Evolutionary conservation across 495 filamentous ascomycete species (phyloP).

Genomic region (Tuber microsphaerosporum): DNA sequence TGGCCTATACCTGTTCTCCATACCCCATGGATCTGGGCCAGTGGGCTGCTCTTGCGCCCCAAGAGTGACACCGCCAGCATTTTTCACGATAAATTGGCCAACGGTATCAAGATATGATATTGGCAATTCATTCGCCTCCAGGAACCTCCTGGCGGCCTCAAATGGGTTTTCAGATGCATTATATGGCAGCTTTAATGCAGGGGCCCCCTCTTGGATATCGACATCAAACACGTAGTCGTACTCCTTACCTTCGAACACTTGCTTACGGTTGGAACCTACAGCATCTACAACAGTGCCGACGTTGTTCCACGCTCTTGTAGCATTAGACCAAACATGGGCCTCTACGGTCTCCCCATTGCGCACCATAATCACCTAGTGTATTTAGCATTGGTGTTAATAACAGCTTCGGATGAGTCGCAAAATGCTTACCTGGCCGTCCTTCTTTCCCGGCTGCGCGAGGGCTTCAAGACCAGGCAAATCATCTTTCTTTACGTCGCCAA

Average conservation of each 20-base stretch:
- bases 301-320: constrained; percentile 65
- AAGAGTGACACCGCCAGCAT: constrained; percentile 77
- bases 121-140: constrained; percentile 81
- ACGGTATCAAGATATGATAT: constrained; percentile 88
- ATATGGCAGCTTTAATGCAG: constrained; percentile 86
- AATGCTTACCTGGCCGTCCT: constrained; percentile 74
- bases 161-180: constrained; percentile 91
- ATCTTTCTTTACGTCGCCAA: constrained; percentile 80
- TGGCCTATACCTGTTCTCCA: constrained; percentile 69
- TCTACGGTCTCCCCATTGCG: constrained; percentile 67
- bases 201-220: constrained; percentile 92
- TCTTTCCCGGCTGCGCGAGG: constrained; percentile 71
- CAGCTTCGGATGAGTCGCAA: neutral
- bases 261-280: constrained; percentile 58
- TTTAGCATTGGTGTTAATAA: constrained; percentile 2
- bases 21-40: constrained; percentile 65
- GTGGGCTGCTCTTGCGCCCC: constrained; percentile 50
- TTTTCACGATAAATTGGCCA: constrained; percentile 83
- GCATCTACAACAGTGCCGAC: constrained; percentile 91
- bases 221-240: constrained; percentile 99
- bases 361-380: constrained; percentile 58
- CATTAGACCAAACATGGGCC: constrained; percentile 71
- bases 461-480: constrained; percentile 80
- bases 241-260: constrained; percentile 72
- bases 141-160: constrained; percentile 84